These are phyloP conservation scores for Fusarium brachygibbosum DNA, from an alignment of 2,329 filamentous ascomycete genomes.

Conservation along the genomic window DNA sequence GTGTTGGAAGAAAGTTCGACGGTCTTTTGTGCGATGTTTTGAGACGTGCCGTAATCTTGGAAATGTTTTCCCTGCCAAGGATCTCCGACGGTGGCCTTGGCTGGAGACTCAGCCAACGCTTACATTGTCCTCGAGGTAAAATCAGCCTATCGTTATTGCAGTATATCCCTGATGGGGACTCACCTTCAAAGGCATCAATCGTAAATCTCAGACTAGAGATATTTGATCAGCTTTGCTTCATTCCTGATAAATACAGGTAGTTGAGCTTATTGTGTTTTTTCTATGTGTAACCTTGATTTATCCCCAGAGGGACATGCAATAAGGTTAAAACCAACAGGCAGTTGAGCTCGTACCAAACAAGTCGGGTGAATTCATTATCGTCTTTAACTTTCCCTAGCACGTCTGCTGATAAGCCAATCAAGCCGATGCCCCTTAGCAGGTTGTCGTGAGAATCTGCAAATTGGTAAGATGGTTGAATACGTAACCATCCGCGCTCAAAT, in stretches of 20 bases:
- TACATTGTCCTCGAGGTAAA: neutral
- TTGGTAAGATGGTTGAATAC: neutral
- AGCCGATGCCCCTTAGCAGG: no score
- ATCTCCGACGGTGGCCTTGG: neutral
- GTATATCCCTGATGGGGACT: neutral
- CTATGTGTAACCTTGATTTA: no score
- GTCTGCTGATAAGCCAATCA: no score
- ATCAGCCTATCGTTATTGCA: neutral
- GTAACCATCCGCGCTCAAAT: neutral
- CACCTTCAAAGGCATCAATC: neutral
- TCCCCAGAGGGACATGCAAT: no score
- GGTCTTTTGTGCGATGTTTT: accelerated
- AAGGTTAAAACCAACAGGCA: no score
- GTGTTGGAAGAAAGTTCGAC: neutral
- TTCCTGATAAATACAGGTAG: neutral
- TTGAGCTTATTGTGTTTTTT: no score
- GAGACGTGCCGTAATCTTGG: neutral
- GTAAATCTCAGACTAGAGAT: neutral
- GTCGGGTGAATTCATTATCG: neutral
- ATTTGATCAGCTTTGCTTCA: neutral
- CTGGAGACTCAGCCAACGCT: neutral
- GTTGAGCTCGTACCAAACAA: neutral
- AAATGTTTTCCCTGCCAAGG: neutral
- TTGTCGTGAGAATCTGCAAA: no score
- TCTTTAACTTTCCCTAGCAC: neutral